These are phyloP conservation scores for Hypoxylon cercidicola DNA, from an alignment of 495 filamentous ascomycete species.

Conservation along the genomic window DNA sequence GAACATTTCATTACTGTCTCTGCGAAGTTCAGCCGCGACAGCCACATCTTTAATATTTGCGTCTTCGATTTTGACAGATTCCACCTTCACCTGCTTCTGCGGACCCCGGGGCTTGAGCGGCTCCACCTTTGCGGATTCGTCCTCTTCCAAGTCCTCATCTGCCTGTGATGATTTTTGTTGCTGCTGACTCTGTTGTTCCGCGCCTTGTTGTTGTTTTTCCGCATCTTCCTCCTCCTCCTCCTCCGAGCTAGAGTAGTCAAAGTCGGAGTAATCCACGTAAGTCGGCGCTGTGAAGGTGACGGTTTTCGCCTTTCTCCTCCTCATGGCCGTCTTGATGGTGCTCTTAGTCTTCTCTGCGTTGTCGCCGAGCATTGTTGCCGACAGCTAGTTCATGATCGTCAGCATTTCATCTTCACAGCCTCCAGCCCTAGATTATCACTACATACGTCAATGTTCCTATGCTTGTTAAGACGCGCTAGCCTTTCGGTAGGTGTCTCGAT, in stretches of 20 bases:
- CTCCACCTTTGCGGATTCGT: constrained; percentile 62
- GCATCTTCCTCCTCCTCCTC: constrained; percentile 83
- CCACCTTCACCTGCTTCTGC: constrained; percentile 57
- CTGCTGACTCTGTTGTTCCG: constrained; percentile 49
- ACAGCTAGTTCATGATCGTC: constrained; percentile 69
- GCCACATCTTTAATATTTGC: constrained; percentile 26
- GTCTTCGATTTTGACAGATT: constrained; percentile 49
- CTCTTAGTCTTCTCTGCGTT: constrained; percentile 89
- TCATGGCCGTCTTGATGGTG: constrained; percentile 88
- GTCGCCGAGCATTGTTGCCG: constrained; percentile 93
- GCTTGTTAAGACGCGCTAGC: constrained; percentile 93
- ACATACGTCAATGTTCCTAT: constrained; percentile 95
- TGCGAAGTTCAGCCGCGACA: constrained; percentile 45
- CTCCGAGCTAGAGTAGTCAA: constrained; percentile 86
- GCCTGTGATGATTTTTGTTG: constrained; percentile 43
- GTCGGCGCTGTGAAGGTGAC: constrained; percentile 89
- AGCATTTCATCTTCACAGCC: constrained; percentile 6
- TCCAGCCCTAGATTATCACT: not conserved
- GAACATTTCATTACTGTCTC: constrained; percentile 75
- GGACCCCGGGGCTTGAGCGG: constrained; percentile 55
- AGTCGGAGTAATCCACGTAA: constrained; percentile 89
- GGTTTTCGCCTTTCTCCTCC: constrained; percentile 85
- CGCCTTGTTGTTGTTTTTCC: constrained; percentile 56
- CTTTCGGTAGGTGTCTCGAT: constrained; percentile 98
- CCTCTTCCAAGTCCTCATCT: constrained; percentile 49